Percentiles rank a stretch among this genome's conserved stretches.
These are phyloP conservation scores for Xylariaceae sp. DNA, from an alignment of 2,329 filamentous ascomycete species.

Conservation along the genomic window DNA sequence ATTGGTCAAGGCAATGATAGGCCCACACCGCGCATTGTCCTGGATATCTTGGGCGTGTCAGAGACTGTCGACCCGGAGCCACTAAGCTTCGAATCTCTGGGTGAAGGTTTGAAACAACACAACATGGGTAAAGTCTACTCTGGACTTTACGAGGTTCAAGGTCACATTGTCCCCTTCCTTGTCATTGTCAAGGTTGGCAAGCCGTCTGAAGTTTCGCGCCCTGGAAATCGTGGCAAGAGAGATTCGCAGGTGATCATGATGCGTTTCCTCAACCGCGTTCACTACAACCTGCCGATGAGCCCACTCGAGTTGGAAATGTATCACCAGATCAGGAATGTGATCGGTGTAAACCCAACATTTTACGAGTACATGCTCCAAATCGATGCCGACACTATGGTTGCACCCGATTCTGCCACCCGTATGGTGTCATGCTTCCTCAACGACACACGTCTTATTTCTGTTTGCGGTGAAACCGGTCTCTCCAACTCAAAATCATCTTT, in stretches of 20 bases:
- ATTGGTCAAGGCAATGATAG: constrained; percentile 97
- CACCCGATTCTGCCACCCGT: constrained; percentile 81
- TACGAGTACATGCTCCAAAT: constrained; percentile 97
- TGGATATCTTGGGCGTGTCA: constrained; percentile 93
- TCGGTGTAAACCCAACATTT: constrained; percentile 96
- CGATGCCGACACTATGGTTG: constrained; percentile 94
- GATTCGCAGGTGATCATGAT: constrained; percentile 98
- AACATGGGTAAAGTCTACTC: constrained; percentile 99
- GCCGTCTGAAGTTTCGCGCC: constrained; percentile 89
- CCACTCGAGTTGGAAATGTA: constrained; percentile 97
- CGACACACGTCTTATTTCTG: constrained; percentile 87
- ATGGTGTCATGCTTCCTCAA: constrained; percentile 88
- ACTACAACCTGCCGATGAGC: constrained; percentile 96
- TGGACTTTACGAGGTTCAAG: constrained; percentile 93
- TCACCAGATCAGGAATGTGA: constrained; percentile 97
- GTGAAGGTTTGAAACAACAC: constrained; percentile 94
- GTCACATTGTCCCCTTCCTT: constrained; percentile 95
- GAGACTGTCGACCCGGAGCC: constrained; percentile 93
- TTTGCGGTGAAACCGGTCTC: constrained; percentile 91
- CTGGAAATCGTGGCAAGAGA: constrained; percentile 97
- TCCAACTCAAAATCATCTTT: constrained; percentile 91
- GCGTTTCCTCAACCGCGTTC: constrained; percentile 98
- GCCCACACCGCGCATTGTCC: constrained; percentile 89
- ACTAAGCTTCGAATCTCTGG: constrained; percentile 92
- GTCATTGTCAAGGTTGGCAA: constrained; percentile 98